phyloP scores from a whole-genome alignment of 352 stramenopile genomes.

The Globisporangium emineosum region DNA sequence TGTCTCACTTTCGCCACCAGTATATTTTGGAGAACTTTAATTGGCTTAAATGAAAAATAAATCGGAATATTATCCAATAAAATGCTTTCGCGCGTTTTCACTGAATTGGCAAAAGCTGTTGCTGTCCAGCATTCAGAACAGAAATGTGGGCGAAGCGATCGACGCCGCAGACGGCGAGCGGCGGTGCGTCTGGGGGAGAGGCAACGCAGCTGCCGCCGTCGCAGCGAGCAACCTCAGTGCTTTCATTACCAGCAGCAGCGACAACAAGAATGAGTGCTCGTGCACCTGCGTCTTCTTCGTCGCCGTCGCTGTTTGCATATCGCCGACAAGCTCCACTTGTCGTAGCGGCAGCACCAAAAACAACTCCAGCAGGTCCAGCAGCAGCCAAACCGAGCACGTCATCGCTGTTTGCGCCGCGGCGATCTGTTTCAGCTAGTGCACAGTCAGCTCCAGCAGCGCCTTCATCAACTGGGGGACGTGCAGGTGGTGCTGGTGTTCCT shows the following conservation, averaged over 20 bases:
- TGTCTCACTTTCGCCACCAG: not conserved
- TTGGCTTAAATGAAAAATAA: not conserved
- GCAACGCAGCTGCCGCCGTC: not conserved
- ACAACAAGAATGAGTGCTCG: not conserved
- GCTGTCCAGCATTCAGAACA: not conserved
- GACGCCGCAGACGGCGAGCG: slow-evolving; percentile 5
- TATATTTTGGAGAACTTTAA: not conserved
- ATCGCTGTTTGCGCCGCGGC: slow-evolving; percentile 5
- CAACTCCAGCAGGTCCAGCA: not conserved
- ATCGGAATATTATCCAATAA: slow-evolving; percentile 31
- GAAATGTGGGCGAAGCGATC: slow-evolving; percentile 45
- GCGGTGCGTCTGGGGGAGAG: not conserved
- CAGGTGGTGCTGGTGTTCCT: not conserved
- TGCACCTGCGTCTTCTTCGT: not conserved
- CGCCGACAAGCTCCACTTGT: not conserved
- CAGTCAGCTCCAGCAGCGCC: not conserved
- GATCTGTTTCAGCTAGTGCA: not conserved
- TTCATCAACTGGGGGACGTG: not conserved
- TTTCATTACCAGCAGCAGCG: slow-evolving; percentile 9
- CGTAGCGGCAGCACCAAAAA: not conserved
- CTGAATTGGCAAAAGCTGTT: not conserved
- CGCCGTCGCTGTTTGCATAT: slow-evolving; percentile 12
- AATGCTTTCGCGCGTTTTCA: slow-evolving; percentile 14
- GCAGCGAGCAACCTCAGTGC: not conserved
- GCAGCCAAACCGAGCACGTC: not conserved